Base-by-base conservation (phyloP, 1,284 basidiomycete species). In the Anthracocystis setariae region DNA sequence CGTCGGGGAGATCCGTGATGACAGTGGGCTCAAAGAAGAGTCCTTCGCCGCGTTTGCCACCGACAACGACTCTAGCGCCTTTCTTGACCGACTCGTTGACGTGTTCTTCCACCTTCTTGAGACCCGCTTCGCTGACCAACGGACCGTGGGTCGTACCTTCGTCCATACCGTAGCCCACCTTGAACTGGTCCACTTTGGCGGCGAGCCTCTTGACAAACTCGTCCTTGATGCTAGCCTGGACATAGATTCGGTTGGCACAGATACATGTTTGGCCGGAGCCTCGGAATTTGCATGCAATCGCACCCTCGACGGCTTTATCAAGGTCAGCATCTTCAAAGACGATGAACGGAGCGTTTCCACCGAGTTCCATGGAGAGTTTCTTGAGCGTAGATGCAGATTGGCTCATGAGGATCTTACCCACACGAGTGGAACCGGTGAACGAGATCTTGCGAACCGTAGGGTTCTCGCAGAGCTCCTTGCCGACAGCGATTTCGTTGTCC, bases 291-390 rank as follows among this genome's bases (percentile, higher is more conserved):
- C 89, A 92, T 1, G 88, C 80, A 66, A 96, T 87, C 5, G 92
- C 92, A 48, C 86, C 93, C 68, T 90, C 90, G n/a, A 98, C 92
- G 24, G 96, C 96, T 52, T 90, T 90, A 64, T 94, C 92, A 51
- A 99, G 87, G 81, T 98, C 90, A 0, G 94, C 94, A 79, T 98
- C 96, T 65, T 94, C 92, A 81, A 99, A 98, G 8, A 99, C 93
- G 73, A 96, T 95, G 84, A 95, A 95, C 0, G 94, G 91, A 0
- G 92, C 88, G 70, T 95, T 98, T 46, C 94, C 94, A 12, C 87
- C 87, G 40, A 77, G 74, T 67, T 78, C 80, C 67, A 82, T 76
- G 40, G 74, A 79, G 29, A 75, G 91, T 90, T 97, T 98, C 85
- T 99, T 98, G 74, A 98, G 83, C 0, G 93, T 97, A 2, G 88